Evolutionary conservation across 441 rosid genomes (phyloP), one percentile per base, ranked within the genome.

Genomic region (Melastoma candidum): DNA sequence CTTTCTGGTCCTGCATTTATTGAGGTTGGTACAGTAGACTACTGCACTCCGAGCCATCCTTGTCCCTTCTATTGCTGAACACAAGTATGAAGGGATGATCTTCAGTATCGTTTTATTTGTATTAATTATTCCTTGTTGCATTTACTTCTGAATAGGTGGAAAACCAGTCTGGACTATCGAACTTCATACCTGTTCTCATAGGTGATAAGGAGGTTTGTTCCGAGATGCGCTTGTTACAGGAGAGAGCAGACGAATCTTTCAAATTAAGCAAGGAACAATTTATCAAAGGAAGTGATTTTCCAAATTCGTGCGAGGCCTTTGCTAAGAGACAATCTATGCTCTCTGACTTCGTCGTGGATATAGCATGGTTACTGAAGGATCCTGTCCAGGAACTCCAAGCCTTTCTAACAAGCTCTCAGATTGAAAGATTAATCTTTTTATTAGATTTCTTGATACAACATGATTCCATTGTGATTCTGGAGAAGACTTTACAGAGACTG

Each of bases 1-100:
- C 67, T 71, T 52, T 71, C 69, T 71, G 98, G 98, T 65, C 98
- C 98, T 63, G 97, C 95, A 53, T 93, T 93, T 83, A 72, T 89
- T 53, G 99, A 93, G 90, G 99, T 86, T 63, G 7, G 59, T 48
- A 12, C 43, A 1, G 7, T 22, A n/a, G 11, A 17, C 22, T 17
- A 17, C 22, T 17, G 22, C 22, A 17, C 22, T 17, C 22, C 22
- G 22, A 17, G 22, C 22, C 22, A 17, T 17, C 22, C 22, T 17
- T 17, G 22, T 17, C 22, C 22, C 22, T 17, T 17, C 22, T 17
- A 17, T 17, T 17, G 22, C 22, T 1, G 22, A 17, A 17, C 22
- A 17, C 22, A 17, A 32, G 8, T 32, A 32, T 32, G 41, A 32
- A 4, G 41, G 8, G 41, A 32, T 32, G 41, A 32, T 32, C 41